A percentile compares a stretch with the other conserved stretches of the same genome.
Conservation (phyloP, 805 yeast genomes). For the Yueomyces sinensis region DNA sequence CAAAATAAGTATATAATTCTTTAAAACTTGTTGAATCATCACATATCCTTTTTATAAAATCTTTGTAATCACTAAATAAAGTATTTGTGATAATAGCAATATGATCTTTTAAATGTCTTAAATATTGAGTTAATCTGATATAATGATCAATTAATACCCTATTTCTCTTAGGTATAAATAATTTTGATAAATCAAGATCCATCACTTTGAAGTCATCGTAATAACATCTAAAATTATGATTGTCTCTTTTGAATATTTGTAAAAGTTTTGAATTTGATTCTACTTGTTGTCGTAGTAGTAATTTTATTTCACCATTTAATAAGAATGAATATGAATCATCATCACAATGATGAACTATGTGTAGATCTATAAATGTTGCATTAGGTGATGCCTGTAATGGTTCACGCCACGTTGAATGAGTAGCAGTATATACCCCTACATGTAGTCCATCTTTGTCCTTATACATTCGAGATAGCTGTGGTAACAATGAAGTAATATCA, state of each 20-base stretch:
- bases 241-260: not conserved
- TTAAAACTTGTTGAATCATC: conserved; percentile 3
- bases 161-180: conserved; percentile 2
- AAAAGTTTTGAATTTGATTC: not conserved
- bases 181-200: conserved; percentile 2
- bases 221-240: conserved; percentile 3
- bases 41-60: conserved; percentile 10
- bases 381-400: conserved; percentile 1
- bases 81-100: conserved; percentile 9
- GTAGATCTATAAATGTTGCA: conserved; percentile 8
- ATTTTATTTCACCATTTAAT: conserved; percentile 11
- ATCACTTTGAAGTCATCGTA: conserved; percentile 5
- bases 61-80: conserved; percentile 9
- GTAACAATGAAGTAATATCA: conserved; percentile 11
- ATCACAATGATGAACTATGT: conserved; percentile 6
- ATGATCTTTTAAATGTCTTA: conserved; percentile 9
- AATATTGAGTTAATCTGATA: conserved; percentile 6
- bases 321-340: conserved; percentile 5
- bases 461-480: conserved; percentile 11
- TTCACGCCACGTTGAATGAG: conserved; percentile 9
- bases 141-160: conserved; percentile 5
- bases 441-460: conserved; percentile 7
- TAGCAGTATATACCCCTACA: conserved; percentile 8
- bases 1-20: conserved; percentile 2
- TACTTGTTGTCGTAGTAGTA: not conserved